Conservation (phyloP, 2,329 filamentous ascomycete species). For the Apiospora aurea region DNA sequence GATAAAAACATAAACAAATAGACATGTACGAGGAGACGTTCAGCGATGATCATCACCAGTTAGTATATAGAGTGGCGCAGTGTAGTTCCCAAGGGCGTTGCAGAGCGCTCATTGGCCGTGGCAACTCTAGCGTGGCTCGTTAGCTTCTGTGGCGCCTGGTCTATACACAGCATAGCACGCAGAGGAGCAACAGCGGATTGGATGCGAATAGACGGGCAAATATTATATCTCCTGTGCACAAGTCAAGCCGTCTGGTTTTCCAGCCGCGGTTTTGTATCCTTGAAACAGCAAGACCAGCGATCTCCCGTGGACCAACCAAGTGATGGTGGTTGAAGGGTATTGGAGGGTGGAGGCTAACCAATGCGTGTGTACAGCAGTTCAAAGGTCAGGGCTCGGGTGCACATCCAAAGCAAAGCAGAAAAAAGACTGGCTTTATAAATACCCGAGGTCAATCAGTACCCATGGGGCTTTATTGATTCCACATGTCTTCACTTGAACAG, state of each 20-base stretch:
- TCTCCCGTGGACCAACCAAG: neutral
- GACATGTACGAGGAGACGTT: neutral
- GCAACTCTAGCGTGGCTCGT: neutral
- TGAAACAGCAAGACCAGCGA: neutral
- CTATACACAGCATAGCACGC: neutral
- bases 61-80: neutral
- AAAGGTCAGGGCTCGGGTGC: neutral
- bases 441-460: no score
- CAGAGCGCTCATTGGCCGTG: slow-evolving; percentile 11
- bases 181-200: neutral
- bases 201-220: neutral
- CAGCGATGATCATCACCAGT: neutral
- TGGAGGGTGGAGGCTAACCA: neutral
- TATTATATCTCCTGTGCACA: neutral
- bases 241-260: neutral
- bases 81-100: neutral
- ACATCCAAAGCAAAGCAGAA: neutral
- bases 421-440: neutral
- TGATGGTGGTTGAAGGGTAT: neutral
- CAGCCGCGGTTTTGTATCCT: neutral
- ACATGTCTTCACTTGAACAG: neutral
- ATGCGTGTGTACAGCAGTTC: neutral
- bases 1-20: neutral
- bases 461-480: neutral
- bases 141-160: neutral